Percentiles rank a stretch among this genome's conserved stretches.
phyloP scores from a whole-genome alignment of 1,284 basidiomycete species.

The Apiotrichum domesticum region DNA sequence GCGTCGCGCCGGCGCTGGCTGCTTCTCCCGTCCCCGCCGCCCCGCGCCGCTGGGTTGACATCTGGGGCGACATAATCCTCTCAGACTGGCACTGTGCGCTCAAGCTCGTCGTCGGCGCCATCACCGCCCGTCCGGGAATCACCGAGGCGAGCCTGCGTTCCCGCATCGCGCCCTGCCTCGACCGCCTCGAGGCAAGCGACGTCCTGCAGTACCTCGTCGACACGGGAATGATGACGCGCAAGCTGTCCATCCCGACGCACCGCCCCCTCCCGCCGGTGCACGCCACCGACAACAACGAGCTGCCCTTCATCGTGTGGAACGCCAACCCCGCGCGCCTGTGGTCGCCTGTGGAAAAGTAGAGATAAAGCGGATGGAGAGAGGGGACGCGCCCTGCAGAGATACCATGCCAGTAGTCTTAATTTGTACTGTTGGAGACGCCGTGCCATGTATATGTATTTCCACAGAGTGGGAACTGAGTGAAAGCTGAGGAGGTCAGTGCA shows the following conservation, averaged over 20 bases:
- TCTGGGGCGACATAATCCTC: slow-evolving; percentile 57
- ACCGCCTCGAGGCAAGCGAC: slow-evolving; percentile 67
- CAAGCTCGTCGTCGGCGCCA: slow-evolving; percentile 59
- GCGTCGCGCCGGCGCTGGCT: neutral
- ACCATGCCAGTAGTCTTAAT: too few relatives aligned
- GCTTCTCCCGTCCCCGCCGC: neutral
- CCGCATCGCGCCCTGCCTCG: slow-evolving; percentile 61
- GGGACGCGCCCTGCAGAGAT: too few relatives aligned
- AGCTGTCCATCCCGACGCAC: slow-evolving; percentile 1
- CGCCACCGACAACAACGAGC: slow-evolving; percentile 27
- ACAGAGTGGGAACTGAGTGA: too few relatives aligned
- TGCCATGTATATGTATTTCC: too few relatives aligned
- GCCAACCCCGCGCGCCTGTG: slow-evolving; percentile 5
- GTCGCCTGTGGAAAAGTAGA: neutral
- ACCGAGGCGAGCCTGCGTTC: slow-evolving; percentile 60
- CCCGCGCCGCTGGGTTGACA: slow-evolving; percentile 58
- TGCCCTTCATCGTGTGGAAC: slow-evolving; percentile 21
- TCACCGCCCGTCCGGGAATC: slow-evolving; percentile 62
- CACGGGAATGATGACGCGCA: slow-evolving; percentile 11
- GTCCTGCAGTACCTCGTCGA: slow-evolving; percentile 54
- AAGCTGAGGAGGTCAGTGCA: too few relatives aligned
- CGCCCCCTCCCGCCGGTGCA: slow-evolving; percentile 28
- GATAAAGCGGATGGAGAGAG: too few relatives aligned
- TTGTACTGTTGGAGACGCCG: too few relatives aligned
- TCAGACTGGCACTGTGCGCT: slow-evolving; percentile 65